Conservation (phyloP, 2,329 filamentous ascomycete species). For the Chaetomium globosum region DNA sequence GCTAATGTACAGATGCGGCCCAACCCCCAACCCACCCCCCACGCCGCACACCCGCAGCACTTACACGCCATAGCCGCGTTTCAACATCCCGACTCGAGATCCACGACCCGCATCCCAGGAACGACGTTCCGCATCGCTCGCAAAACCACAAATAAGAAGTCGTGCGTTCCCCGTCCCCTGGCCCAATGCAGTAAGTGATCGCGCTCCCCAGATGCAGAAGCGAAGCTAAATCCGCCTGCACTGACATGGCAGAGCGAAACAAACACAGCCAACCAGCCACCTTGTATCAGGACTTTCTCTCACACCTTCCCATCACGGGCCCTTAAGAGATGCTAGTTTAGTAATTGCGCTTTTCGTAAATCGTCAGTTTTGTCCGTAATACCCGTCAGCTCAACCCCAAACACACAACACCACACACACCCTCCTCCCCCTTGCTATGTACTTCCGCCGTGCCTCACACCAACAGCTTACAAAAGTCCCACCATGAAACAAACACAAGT, state of each 20-base stretch:
- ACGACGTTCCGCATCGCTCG: not conserved
- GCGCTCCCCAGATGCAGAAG: not conserved
- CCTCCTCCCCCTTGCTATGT: too few species aligned
- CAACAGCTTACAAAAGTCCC: not conserved
- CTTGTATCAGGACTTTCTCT: not conserved
- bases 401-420: not conserved
- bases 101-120: not conserved
- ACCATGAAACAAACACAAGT: not conserved
- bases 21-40: not conserved
- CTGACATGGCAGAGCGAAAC: conserved; percentile 7
- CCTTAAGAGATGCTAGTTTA: too few species aligned
- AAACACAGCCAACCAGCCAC: conserved; percentile 1
- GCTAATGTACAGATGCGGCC: not conserved
- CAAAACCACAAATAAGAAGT: not conserved
- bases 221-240: not conserved
- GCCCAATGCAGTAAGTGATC: not conserved
- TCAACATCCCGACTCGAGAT: not conserved
- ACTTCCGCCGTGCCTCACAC: not conserved
- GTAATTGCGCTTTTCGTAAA: not conserved
- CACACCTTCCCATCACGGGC: too few species aligned
- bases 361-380: not conserved
- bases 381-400: not conserved
- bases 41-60: conserved; percentile 9
- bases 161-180: not conserved
- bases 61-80: conserved; percentile 9